Conservation (phyloP, 2,329 filamentous ascomycete species). For the Colletotrichum sp. region DNA sequence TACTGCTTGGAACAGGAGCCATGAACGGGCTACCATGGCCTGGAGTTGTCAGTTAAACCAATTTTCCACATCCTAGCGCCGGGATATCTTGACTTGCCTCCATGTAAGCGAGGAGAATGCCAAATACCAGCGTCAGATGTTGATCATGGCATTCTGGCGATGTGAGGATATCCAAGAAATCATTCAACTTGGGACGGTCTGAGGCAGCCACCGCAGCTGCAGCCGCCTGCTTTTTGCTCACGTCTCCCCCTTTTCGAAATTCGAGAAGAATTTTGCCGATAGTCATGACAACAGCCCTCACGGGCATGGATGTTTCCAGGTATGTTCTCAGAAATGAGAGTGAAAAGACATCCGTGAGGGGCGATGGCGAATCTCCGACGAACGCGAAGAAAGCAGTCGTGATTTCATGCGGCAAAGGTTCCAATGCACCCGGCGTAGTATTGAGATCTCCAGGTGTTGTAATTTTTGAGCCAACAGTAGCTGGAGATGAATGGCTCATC, state of each 20-base stretch:
- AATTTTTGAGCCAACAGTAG: background rate
- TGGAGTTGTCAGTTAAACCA: background rate
- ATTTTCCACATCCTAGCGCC: background rate
- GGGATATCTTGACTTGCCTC: background rate
- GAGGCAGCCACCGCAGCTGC: background rate
- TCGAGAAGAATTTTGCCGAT: background rate
- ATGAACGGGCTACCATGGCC: constrained; percentile 2
- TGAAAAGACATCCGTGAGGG: constrained; percentile 8
- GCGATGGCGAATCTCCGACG: constrained; percentile 4
- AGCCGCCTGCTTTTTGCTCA: background rate
- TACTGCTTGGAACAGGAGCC: background rate
- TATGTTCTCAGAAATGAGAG: constrained; percentile 2
- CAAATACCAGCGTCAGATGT: constrained; percentile 2
- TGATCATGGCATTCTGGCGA: background rate
- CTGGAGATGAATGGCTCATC: background rate
- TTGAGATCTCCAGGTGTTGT: background rate
- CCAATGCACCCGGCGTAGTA: background rate
- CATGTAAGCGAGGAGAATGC: background rate
- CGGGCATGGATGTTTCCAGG: background rate
- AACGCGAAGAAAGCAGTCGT: constrained; percentile 7
- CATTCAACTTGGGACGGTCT: background rate
- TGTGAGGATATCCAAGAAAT: background rate
- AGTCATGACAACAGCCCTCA: background rate
- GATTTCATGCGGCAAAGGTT: background rate
- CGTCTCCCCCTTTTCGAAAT: background rate